Percentiles rank a stretch among this genome's conserved stretches.
Evolutionary conservation across 106 monocot species (phyloP).

Genomic region (Acanthochlamys bracteata): DNA sequence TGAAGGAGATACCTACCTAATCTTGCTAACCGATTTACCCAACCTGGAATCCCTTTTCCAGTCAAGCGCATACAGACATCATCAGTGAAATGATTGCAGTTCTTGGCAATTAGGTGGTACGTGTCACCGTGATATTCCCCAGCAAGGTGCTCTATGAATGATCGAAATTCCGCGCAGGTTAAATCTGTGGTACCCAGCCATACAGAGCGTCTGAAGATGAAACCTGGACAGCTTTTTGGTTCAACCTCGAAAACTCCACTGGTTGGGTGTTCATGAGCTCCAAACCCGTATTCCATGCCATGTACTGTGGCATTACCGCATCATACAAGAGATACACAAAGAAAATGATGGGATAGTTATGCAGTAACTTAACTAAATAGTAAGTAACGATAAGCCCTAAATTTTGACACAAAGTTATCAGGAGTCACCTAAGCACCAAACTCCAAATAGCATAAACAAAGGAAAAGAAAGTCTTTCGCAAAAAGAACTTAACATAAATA

Average conservation of each 20-base stretch:
- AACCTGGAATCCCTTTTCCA: conserved; percentile 56
- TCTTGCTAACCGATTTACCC: conserved; percentile 66
- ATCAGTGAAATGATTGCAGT: conserved; percentile 76
- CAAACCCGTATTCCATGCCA: conserved; percentile 69
- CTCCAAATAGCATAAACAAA: no score
- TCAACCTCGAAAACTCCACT: conserved; percentile 77
- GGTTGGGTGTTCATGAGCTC: conserved; percentile 56
- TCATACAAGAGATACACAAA: no score
- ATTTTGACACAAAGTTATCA: no score
- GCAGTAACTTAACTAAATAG: no score
- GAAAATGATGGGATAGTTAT: no score
- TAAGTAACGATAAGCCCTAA: no score
- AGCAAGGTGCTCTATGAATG: conserved; percentile 44
- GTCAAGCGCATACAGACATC: conserved; percentile 46
- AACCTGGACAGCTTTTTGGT: conserved; percentile 69
- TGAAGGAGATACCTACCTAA: conserved; percentile 30
- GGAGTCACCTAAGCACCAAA: no score
- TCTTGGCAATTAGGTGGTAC: conserved; percentile 54
- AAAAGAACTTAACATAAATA: no score
- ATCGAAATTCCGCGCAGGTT: conserved; percentile 40
- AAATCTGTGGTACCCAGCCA: conserved; percentile 42
- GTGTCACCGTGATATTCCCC: conserved; percentile 42
- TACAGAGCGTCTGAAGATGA: conserved; percentile 42
- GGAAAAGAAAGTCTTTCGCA: no score
- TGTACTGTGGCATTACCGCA: no score